Evolutionary conservation across 257 asterid species (phyloP).

Genomic region (Przewalskia tangutica): DNA sequence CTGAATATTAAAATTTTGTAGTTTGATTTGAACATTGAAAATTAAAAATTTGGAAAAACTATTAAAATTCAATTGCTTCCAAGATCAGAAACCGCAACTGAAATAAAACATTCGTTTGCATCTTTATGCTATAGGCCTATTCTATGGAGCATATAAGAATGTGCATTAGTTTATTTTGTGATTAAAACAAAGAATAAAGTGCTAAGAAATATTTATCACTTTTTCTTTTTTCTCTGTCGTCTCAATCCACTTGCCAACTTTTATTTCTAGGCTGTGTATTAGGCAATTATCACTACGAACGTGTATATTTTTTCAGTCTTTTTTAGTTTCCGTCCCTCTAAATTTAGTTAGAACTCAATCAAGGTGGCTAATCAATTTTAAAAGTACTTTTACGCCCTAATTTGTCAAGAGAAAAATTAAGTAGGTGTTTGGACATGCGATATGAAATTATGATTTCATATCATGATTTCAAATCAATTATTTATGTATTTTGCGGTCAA

Average conservation of each 20-base stretch:
- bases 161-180: background rate
- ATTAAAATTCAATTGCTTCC: background rate
- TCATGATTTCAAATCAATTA: too few relatives aligned
- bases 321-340: background rate
- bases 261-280: background rate
- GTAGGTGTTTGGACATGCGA: too few relatives aligned
- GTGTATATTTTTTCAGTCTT: background rate
- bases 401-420: too few relatives aligned
- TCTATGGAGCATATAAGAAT: background rate
- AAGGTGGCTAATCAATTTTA: too few relatives aligned
- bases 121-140: background rate
- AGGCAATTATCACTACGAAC: background rate
- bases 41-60: too few relatives aligned
- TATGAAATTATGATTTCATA: too few relatives aligned
- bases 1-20: too few relatives aligned
- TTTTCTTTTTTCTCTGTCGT: background rate
- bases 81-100: background rate
- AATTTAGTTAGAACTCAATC: too few relatives aligned
- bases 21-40: too few relatives aligned
- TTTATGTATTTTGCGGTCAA: too few relatives aligned
- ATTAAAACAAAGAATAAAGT: background rate
- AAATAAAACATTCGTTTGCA: background rate
- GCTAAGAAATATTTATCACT: background rate
- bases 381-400: too few relatives aligned
- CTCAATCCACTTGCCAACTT: background rate